Percentiles rank a stretch among this genome's conserved stretches.
These are phyloP conservation scores for Emydomyces testavorans DNA, from an alignment of 2,329 filamentous ascomycete species.

Conservation along the genomic window DNA sequence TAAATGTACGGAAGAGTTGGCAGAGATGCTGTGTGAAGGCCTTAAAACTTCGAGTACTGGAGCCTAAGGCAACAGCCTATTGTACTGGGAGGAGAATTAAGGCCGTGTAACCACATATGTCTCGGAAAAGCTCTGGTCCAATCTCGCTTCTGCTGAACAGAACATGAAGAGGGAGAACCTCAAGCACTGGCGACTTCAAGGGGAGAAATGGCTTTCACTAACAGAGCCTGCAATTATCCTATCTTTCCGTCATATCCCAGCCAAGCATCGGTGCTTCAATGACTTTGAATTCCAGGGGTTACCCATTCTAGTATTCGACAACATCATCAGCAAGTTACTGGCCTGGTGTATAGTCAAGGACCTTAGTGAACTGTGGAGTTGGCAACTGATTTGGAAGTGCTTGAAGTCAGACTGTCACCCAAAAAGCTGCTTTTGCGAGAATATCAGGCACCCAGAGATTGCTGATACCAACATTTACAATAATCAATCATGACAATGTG, in stretches of 20 bases:
- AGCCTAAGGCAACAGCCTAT: neutral
- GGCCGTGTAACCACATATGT: neutral
- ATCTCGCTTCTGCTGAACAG: neutral
- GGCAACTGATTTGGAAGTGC: neutral
- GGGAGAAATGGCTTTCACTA: slow-evolving; percentile 5
- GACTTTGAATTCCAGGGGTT: neutral
- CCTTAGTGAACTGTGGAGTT: neutral
- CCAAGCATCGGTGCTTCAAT: neutral
- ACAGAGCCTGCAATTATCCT: neutral
- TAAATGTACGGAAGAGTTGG: neutral
- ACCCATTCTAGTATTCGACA: neutral
- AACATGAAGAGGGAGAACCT: neutral
- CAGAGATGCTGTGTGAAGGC: too few relatives aligned
- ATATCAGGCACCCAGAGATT: neutral
- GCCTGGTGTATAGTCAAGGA: neutral
- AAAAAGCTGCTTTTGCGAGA: neutral
- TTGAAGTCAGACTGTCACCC: neutral
- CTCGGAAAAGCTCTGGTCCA: neutral
- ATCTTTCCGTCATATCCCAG: slow-evolving; percentile 5
- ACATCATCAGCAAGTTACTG: neutral
- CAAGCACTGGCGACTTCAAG: neutral
- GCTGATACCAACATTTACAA: too few relatives aligned
- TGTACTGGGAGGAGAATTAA: neutral
- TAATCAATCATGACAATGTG: too few relatives aligned
- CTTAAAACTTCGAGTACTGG: neutral